Percentiles rank a stretch among this genome's conserved stretches.
phyloP scores from a whole-genome alignment of 2,329 filamentous ascomycete genomes.

The Pseudogymnoascus sp. region DNA sequence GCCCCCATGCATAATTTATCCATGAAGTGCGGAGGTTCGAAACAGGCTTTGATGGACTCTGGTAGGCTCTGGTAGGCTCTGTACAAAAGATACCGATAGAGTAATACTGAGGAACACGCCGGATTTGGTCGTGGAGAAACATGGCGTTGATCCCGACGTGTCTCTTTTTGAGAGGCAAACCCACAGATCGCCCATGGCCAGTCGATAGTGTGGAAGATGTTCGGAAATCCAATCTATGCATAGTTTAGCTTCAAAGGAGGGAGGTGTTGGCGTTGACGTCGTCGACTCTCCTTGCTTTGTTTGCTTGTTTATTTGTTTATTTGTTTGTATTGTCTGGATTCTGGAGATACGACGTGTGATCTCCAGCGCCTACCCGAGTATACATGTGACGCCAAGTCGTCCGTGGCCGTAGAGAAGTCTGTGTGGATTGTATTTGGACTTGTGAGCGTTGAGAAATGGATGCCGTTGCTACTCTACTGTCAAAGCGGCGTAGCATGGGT shows the following conservation, averaged over 20 bases:
- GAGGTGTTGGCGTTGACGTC: neutral
- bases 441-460: neutral
- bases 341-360: neutral
- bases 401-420: neutral
- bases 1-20: constrained; percentile 2
- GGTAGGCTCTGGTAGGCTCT: neutral
- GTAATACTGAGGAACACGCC: constrained; percentile 5
- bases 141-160: constrained; percentile 6
- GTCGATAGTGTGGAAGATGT: neutral
- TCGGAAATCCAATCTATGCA: constrained; percentile 1
- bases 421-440: neutral
- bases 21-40: constrained; percentile 1
- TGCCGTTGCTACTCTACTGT: neutral
- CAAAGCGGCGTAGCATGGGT: constrained; percentile 3
- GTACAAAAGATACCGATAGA: neutral
- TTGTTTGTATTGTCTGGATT: constrained; percentile 4
- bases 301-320: neutral
- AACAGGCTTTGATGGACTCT: neutral
- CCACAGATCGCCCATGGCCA: neutral
- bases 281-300: neutral
- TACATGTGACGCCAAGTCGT: neutral
- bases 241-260: constrained; percentile 1
- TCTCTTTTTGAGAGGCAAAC: constrained; percentile 4
- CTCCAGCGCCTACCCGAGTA: neutral
- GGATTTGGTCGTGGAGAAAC: constrained; percentile 6